These are phyloP conservation scores for Amanita pallidorosea DNA, from an alignment of 768 basidiomycete genomes.

Conservation along the genomic window DNA sequence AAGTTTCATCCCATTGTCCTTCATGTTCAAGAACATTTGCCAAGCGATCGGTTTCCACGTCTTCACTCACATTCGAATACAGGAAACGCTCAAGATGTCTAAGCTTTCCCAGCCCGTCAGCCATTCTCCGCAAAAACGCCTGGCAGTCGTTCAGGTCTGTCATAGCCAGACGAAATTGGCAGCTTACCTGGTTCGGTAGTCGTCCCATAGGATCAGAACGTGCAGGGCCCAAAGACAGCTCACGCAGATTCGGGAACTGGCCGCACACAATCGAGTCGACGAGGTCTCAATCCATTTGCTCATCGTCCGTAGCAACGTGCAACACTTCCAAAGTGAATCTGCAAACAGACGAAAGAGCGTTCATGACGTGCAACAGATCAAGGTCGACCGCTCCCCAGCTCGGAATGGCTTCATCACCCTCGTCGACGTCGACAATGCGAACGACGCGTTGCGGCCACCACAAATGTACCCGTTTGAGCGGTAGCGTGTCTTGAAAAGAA, in stretches of 20 bases:
- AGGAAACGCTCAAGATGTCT: not conserved
- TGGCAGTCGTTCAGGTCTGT: not conserved
- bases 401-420: not conserved
- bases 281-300: not conserved
- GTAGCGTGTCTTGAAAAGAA: not conserved
- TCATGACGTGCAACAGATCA: slow-evolving; percentile 1
- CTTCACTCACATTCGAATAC: not conserved
- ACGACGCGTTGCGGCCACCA: slow-evolving; percentile 5
- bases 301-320: not conserved
- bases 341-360: slow-evolving; percentile 3
- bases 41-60: not conserved
- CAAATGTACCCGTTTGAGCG: slow-evolving; percentile 1
- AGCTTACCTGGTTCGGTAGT: not conserved
- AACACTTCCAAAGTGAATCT: not conserved
- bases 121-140: not conserved
- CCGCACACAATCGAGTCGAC: not conserved
- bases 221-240: slow-evolving; percentile 1
- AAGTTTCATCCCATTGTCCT: not conserved
- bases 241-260: slow-evolving; percentile 2
- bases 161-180: not conserved
- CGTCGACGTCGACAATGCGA: not conserved
- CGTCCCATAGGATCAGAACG: not conserved
- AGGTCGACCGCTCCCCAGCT: not conserved
- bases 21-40: not conserved
- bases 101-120: not conserved